Base-by-base conservation (phyloP, 208 protist species). In the Polymyxa betae region DNA sequence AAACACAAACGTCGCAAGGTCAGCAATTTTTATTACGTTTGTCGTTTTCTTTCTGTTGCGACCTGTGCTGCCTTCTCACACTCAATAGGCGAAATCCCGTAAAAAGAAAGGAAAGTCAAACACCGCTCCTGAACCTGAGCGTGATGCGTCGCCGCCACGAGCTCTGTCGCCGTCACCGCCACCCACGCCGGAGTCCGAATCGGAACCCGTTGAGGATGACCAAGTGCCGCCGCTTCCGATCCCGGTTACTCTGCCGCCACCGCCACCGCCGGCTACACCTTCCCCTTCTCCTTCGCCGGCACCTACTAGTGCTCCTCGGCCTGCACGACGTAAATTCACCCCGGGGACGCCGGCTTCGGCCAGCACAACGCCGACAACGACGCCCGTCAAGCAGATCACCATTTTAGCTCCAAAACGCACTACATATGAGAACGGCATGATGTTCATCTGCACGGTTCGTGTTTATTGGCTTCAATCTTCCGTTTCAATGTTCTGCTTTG, bases 381-480 rank as follows among this genome's bases (percentile, higher is more conserved):
- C n/a, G n/a, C n/a, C n/a, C n/a, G n/a, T n/a, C n/a, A n/a, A n/a
- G n/a, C n/a, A n/a, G n/a, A n/a, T n/a, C n/a, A n/a, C n/a, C n/a
- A n/a, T n/a, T 60, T 24, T 60, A 24, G 24, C 5, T 60, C 49
- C 24, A 5, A 60, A 60, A 5, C 49, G 49, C n/a, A n/a, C 72
- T 35, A 38, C 72, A 20, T 89, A 77, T 66, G 45, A 38, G n/a
- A 45, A 44, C 54, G 88, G 88, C 1, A 89, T 89, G 88, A 89
- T 89, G 88, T 89, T 89, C 88, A 89, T 89, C 54, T 66, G 88
- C 54, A 89, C 46, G 49, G 49, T 60, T 29, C n/a, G n/a, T 60
- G 5, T 29, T 24, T 24, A 60, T 29, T 29, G 49, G 5, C 24
- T 60, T 24, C 12, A 24, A 5, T 60, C 24, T 60, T 60, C 24